phyloP scores from a whole-genome alignment of 106 monocot genomes.

The Cymbidium sinense region DNA sequence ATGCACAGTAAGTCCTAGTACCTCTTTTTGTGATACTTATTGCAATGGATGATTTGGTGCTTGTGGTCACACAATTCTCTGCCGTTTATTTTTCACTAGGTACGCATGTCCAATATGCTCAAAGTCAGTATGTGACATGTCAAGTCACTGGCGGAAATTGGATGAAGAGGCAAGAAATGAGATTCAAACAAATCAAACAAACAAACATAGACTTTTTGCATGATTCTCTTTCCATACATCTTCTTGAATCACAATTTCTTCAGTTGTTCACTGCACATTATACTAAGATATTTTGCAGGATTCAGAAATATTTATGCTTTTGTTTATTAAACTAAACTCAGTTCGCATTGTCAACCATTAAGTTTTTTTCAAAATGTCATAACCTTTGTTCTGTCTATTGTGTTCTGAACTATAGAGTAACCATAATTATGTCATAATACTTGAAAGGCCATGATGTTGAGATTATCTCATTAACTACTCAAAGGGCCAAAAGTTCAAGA shows the following conservation, averaged over 20 bases:
- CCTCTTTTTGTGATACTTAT: neutral
- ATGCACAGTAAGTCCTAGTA: slow-evolving; percentile 49
- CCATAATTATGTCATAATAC: neutral
- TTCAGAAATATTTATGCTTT: neutral
- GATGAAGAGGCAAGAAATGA: slow-evolving; percentile 55
- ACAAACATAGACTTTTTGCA: no score
- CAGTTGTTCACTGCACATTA: neutral
- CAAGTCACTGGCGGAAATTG: slow-evolving; percentile 40
- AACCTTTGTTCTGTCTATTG: neutral
- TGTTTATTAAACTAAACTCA: neutral
- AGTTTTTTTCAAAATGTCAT: neutral
- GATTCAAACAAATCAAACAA: neutral
- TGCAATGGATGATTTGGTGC: neutral
- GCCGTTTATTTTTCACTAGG: slow-evolving; percentile 22
- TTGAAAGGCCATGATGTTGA: neutral
- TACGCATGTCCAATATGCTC: slow-evolving; percentile 75
- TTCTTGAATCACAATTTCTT: neutral
- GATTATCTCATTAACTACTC: neutral
- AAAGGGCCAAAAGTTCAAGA: neutral
- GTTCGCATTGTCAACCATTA: neutral
- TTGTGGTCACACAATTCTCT: neutral
- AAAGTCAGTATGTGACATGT: slow-evolving; percentile 64
- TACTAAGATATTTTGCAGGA: neutral
- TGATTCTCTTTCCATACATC: no score
- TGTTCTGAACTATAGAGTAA: neutral